Percentiles rank a stretch among this genome's conserved stretches.
phyloP scores from a whole-genome alignment of 2,329 filamentous ascomycete species.

The Xylaria hypoxylon region DNA sequence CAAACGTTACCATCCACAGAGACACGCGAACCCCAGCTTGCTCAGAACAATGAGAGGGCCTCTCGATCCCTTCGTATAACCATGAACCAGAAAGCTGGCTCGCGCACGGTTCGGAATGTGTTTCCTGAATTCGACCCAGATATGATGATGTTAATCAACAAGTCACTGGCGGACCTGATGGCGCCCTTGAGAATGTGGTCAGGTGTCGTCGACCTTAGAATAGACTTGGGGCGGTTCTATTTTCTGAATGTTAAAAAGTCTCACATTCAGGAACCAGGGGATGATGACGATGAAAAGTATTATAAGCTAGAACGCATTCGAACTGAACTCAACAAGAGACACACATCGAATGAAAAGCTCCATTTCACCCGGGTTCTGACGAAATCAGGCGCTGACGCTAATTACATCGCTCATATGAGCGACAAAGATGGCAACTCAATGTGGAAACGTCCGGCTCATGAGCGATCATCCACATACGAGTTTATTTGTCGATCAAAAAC shows the following conservation, averaged over 20 bases:
- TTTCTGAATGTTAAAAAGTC: conserved; percentile 31
- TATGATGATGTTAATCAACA: conserved; percentile 32
- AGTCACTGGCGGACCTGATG: conserved; percentile 25
- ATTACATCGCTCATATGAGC: conserved; percentile 38
- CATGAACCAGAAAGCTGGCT: conserved; percentile 40
- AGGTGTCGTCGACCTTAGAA: conserved; percentile 32
- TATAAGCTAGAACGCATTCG: conserved; percentile 25
- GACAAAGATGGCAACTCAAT: conserved; percentile 34
- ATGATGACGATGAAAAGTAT: conserved; percentile 28
- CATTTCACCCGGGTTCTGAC: conserved; percentile 33
- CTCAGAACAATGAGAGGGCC: conserved; percentile 11
- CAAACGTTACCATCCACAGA: not conserved
- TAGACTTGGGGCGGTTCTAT: conserved; percentile 35
- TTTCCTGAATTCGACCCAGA: conserved; percentile 32
- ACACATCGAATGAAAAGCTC: conserved; percentile 20
- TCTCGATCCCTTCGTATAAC: conserved; percentile 33
- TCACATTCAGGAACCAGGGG: conserved; percentile 12
- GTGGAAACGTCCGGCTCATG: conserved; percentile 29
- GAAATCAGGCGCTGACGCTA: conserved; percentile 42
- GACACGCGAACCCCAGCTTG: conserved; percentile 7
- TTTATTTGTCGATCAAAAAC: conserved; percentile 37
- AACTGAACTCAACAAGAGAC: conserved; percentile 28
- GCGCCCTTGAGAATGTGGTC: conserved; percentile 30
- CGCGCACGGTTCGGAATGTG: not conserved
- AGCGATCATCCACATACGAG: conserved; percentile 43